Base-by-base conservation (phyloP, 2,329 filamentous ascomycete species). In the Xylaria digitata region DNA sequence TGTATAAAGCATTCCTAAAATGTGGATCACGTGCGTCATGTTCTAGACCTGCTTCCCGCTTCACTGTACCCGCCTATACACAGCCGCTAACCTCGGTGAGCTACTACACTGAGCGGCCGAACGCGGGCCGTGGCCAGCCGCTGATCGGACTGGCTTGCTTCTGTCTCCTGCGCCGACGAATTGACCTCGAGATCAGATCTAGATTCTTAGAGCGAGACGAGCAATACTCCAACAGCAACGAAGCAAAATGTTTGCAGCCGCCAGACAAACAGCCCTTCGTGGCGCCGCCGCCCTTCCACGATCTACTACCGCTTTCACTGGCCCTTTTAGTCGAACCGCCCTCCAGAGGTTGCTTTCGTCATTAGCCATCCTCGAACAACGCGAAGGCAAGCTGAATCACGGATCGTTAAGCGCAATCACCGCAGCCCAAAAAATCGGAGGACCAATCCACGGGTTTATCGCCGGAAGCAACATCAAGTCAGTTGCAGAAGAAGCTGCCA, bases 321-420 rank as follows among this genome's bases (percentile, higher is more conserved):
- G 70, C 56, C 71, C 78, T 67, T 76, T 75, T 67, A 77, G 81
- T 78, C 76, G 82, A 78, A 88, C 88, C 64, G 84, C 86, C 69
- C 81, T 91, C 71, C 85, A 86, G 74, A 87, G 92, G 74, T 84
- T 97, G 68, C 86, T 96, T 66, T 97, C 94, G 57, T 96, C 94
- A 42, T 87, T 99, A 63, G 95, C 95, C 52, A 84, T 99, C 61
- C 88, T 99, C 69, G 96, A 99, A 82, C 96, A 98, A 82, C 89
- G 90, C 75, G 92, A 97, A 75, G 96, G 96, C 69, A 90, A 94
- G 82, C 87, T 99, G 71, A 94, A 93, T 77, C 82, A 86, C 68
- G 90, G 92, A 23, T 97, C 94, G 5, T 84, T 97, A 63, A 92
- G 92, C 76, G 91, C 94, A 50, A 87, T 98, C 66, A 92, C 92